phyloP scores from a whole-genome alignment of 2,329 filamentous ascomycete genomes.

The Pestalotiopsis sp. region DNA sequence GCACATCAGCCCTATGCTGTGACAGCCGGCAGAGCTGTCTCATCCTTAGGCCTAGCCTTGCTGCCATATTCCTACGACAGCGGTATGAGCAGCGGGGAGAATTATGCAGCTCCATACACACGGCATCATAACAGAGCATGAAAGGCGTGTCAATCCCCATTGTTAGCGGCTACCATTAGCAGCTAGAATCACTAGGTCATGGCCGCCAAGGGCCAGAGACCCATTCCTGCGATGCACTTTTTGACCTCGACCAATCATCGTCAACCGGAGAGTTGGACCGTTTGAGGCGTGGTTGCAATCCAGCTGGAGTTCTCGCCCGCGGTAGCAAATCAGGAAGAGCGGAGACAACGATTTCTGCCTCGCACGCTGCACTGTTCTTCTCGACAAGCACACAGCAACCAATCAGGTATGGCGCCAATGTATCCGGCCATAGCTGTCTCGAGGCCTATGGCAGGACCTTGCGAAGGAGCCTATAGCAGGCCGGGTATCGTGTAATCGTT shows the following conservation, averaged over 20 bases:
- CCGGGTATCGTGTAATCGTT: background rate
- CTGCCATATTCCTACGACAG: too few relatives aligned
- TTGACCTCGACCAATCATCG: background rate
- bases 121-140: background rate
- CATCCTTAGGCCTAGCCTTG: too few relatives aligned
- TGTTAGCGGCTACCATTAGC: background rate
- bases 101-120: background rate
- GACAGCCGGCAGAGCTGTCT: too few relatives aligned
- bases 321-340: background rate
- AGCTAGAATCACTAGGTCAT: background rate
- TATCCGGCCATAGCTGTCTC: background rate
- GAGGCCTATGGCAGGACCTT: background rate
- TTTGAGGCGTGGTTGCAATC: background rate
- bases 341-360: background rate
- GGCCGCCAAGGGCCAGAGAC: background rate
- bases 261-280: background rate
- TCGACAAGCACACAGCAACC: background rate
- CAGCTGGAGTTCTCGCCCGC: background rate
- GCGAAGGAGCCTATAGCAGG: background rate
- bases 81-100: background rate
- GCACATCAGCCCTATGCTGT: too few relatives aligned
- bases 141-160: background rate
- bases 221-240: background rate
- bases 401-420: background rate
- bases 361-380: conserved; percentile 2